Base-by-base conservation (phyloP, 306 rosid genomes). In the Pyrus communis region DNA sequence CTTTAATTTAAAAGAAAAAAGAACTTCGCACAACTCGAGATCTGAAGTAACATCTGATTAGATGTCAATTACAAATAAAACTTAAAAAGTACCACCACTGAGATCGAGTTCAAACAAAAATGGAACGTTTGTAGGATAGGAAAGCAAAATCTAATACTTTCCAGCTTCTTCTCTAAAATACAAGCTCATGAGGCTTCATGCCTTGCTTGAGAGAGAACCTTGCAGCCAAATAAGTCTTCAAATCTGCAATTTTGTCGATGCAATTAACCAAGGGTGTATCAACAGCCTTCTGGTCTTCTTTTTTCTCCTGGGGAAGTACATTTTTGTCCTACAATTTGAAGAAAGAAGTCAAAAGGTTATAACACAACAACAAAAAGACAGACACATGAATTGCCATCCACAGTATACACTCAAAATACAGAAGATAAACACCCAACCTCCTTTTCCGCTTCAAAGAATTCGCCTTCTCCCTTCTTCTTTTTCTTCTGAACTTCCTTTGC, bases 201-300 rank as follows among this genome's bases (percentile, higher is more conserved):
- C 93, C 89, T 51, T 88, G 78, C 80, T 84, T 84, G 17, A 86
- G 85, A 17, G 93, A 89, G 54, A 89, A 89, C 89, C 96, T 88
- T 3, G 91, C 92, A 70, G 87, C 87, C 59, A 88, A 79, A 69
- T 90, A 90, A 14, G 89, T 63, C 81, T 86, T 90, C 82, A 90
- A 82, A 2, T 90, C 92, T 18, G 91, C 68, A 66, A 88, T 89
- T 51, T 75, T 67, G 72, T 88, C 92, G 0, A 88, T 86, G 63
- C 86, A 81, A 74, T 86, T 85, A 4, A 90, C 10, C 74, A 90
- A 79, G 0, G 80, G 79, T 2, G 91, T 57, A 71, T 88, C 92
- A 64, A 90, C 86, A 1, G 80, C 62, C 76, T 90, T 90, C 77
- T 90, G 96, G 60, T 90, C 92, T 40, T 90, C 96, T 43, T 90